These are phyloP conservation scores for Cornus suecica DNA, from an alignment of 148 eudicot species.

Conservation along the genomic window DNA sequence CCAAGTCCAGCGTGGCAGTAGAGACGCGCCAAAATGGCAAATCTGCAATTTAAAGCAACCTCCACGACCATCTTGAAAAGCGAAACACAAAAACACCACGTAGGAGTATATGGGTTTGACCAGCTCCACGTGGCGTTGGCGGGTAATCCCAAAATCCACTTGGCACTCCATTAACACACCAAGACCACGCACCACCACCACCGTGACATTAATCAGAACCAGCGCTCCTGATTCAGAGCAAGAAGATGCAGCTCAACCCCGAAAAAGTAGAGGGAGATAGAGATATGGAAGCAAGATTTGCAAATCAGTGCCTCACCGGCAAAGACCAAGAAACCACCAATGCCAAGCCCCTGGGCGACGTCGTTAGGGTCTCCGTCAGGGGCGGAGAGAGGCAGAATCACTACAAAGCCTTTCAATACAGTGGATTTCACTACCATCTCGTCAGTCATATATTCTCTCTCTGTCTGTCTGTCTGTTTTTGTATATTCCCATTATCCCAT, in stretches of 20 bases:
- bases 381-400: conserved; percentile 43
- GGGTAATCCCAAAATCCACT: not conserved
- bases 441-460: conserved; percentile 21
- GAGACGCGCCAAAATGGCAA: not conserved
- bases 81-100: not conserved
- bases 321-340: not conserved
- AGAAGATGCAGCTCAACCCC: not conserved
- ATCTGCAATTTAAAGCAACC: not conserved
- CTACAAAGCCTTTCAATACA: conserved; percentile 45
- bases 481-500: not conserved
- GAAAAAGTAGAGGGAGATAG: not conserved
- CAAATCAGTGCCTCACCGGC: not conserved
- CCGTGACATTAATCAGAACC: conserved; percentile 15
- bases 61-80: not conserved
- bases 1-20: no score
- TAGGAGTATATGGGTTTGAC: not conserved
- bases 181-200: conserved; percentile 32
- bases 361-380: conserved; percentile 56
- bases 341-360: conserved; percentile 50
- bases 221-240: not conserved
- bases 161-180: conserved; percentile 26
- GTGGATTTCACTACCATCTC: conserved; percentile 46
- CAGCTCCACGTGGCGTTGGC: not conserved
- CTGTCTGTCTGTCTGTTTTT: not conserved
- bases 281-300: not conserved